Percentiles rank a stretch among this genome's conserved stretches.
phyloP scores from a whole-genome alignment of 192 early-diverging fungal genomes.

The Phlyctochytrium planicorne region DNA sequence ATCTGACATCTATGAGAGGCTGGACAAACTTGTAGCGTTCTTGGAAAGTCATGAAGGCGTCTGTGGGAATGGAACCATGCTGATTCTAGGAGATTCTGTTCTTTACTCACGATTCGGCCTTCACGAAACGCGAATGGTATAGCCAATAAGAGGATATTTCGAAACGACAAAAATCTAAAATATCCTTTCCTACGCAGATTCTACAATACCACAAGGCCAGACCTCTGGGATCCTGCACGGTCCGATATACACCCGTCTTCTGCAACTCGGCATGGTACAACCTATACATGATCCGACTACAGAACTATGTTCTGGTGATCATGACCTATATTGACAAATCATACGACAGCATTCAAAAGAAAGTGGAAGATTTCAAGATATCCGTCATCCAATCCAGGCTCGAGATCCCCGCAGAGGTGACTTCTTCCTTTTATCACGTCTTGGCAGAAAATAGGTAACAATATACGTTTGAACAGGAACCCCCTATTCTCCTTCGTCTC shows the following conservation, averaged over 20 bases:
- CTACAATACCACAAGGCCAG: conserved; percentile 55
- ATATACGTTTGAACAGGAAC: conserved; percentile 45
- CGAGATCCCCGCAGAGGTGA: conserved; percentile 61
- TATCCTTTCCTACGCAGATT: conserved; percentile 44
- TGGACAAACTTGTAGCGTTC: conserved; percentile 63
- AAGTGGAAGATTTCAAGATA: conserved; percentile 52
- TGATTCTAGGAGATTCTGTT: conserved; percentile 55
- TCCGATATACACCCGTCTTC: conserved; percentile 56
- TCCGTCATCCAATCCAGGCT: conserved; percentile 54
- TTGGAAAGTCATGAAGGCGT: conserved; percentile 60
- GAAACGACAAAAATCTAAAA: conserved; percentile 7
- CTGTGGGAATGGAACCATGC: conserved; percentile 62
- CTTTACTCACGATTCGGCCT: conserved; percentile 51
- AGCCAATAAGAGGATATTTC: conserved; percentile 4
- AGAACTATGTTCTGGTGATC: conserved; percentile 50
- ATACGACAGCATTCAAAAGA: conserved; percentile 34
- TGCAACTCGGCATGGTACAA: conserved; percentile 50
- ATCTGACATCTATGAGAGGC: conserved; percentile 40
- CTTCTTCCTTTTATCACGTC: not conserved
- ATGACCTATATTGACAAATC: conserved; percentile 51
- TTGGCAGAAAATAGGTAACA: not conserved
- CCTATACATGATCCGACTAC: conserved; percentile 52
- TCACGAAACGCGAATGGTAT: conserved; percentile 61
- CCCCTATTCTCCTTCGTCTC: conserved; percentile 53
- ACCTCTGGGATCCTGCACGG: conserved; percentile 37